Evolutionary conservation across 2,329 filamentous ascomycete species (phyloP), one percentile per base, ranked within the genome.

Genomic region (Chaetomium globosum): DNA sequence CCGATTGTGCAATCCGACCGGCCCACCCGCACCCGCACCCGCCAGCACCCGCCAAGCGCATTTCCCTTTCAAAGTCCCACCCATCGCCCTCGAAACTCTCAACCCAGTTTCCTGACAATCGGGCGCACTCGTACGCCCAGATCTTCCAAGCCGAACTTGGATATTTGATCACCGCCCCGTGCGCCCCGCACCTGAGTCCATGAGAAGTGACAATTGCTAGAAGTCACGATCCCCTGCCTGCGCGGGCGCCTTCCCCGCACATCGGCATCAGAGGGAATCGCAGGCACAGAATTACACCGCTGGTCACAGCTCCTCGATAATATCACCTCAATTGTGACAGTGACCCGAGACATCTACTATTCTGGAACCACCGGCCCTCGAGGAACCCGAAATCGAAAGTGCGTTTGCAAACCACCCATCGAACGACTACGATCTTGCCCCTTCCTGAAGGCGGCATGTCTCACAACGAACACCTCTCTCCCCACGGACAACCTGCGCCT

Each of bases 171-270:
- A 49, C 43, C 43, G 19, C 23, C 33, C 36, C 4, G 68, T 64
- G 61, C 61, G 16, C 39, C 39, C 61, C 43, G 67, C 56, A 51
- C 58, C 66, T 56, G 74, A 74, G 82, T 80, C 82, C 83, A 87
- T 87, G 85, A 81, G 80, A 82, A 79, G 80, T 76, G 78, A 81
- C 78, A 81, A 81, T 77, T 80, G 81, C 76, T 86, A 85, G 80
- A 71, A 76, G 78, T 82, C 81, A 81, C 82, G 83, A 81, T 83
- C 73, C 71, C 72, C 71, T 73, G 70, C 71, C 75, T 66, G 71
- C 76, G 67, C 77, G 77, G 74, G 73, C 71, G 65, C 68, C 75
- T 73, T 73, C 70, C 76, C 73, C 68, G 74, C 73, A 73, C 70
- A 73, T 64, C 68, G 70, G 70, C 69, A 73, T 68, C 63, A 65